Evolutionary conservation across 225 moss, liverwort and hornwort species (phyloP), one percentile per base, ranked within the genome.

Genomic region (Anthoceros angustus): DNA sequence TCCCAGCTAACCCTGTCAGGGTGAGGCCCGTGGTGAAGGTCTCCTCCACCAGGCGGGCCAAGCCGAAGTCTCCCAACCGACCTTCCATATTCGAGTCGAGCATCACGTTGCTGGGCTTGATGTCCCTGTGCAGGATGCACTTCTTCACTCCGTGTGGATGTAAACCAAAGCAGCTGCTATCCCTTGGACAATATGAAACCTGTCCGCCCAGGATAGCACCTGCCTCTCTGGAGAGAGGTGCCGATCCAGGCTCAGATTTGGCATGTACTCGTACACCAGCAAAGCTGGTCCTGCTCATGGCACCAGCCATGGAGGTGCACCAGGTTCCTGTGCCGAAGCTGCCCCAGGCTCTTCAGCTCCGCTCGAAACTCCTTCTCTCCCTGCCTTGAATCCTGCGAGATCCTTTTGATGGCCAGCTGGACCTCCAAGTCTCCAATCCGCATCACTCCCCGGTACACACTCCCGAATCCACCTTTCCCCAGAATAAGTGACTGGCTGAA

Each of bases 301-400:
- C 74, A 74, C 74, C 74, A 74, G 2, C 74, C 74, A 23, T 69
- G 65, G 11, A 76, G 69, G 64, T 72, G 68, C 40, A 76, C 76
- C 7, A 76, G 62, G 64, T 77, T 70, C 38, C 70, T 67, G 39
- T 77, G 73, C 14, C 70, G 25, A 32, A 77, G 39, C 4, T 62
- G 63, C 42, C 77, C 73, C 18, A 77, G 63, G 10, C 70, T 73
- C 0, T 40, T 67, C 16, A 77, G 63, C 68, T 77, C 77, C 3
- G 73, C 77, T 12, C 70, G n/a, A 39, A 77, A 77, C 7, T 73
- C 70, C 68, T 68, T 70, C 63, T 70, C 43, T 46, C 45, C 45
- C 45, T 46, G 45, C 6, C 2, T 46, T 1, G 45, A 46, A 46
- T 46, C 45, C 45, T 46, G 45, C 45, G 45, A 46, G 16, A 63